Evolutionary conservation across 345 rosid genomes (phyloP).

Genomic region (Mangifera indica): DNA sequence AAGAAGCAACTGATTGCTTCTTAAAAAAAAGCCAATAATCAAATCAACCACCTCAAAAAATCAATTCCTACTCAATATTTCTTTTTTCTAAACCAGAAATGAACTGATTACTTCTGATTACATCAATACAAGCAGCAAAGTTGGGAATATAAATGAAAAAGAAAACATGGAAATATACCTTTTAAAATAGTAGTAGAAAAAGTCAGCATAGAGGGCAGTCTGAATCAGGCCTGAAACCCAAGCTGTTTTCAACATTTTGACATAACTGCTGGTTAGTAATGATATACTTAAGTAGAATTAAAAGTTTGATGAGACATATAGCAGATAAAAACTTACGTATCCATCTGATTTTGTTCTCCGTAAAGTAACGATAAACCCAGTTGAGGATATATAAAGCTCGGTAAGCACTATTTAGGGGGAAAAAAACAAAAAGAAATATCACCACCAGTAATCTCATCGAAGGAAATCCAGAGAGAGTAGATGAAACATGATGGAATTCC

Average conservation of each 20-base stretch:
- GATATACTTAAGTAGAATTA: neutral
- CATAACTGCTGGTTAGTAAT: neutral
- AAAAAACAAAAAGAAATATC: neutral
- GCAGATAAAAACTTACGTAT: slow-evolving; percentile 34
- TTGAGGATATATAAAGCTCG: slow-evolving; percentile 47
- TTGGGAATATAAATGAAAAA: neutral
- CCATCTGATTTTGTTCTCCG: slow-evolving; percentile 34
- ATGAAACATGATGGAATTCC: neutral
- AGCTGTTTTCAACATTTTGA: slow-evolving; percentile 28
- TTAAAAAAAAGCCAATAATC: neutral
- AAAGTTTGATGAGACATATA: no score
- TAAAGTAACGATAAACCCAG: slow-evolving; percentile 46
- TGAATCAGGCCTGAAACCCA: slow-evolving; percentile 50
- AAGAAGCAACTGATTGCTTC: neutral
- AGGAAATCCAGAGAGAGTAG: neutral
- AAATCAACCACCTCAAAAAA: no score
- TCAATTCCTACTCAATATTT: neutral
- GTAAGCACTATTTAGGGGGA: slow-evolving; percentile 37
- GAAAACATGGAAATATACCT: slow-evolving; percentile 28
- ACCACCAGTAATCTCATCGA: neutral
- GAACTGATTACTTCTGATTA: neutral
- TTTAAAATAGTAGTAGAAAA: slow-evolving; percentile 48
- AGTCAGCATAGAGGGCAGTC: slow-evolving; percentile 48
- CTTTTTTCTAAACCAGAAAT: neutral
- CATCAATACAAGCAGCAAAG: neutral